These are phyloP conservation scores for Lenzites betulinus DNA, from an alignment of 768 basidiomycete genomes.

Conservation along the genomic window DNA sequence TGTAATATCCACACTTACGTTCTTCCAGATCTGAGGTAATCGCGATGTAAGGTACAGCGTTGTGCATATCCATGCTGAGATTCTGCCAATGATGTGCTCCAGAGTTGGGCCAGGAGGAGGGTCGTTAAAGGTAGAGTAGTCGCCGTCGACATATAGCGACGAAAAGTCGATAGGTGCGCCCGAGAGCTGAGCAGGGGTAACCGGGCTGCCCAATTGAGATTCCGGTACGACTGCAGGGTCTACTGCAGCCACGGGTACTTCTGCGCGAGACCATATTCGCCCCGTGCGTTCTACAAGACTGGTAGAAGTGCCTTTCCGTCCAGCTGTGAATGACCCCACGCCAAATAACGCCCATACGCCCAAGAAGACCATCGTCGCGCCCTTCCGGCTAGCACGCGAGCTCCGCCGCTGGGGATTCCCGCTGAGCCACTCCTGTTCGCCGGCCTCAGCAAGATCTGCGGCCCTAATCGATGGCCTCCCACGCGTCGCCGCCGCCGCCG, in stretches of 20 bases:
- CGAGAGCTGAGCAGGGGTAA: constrained; percentile 1
- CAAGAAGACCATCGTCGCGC: constrained; percentile 81
- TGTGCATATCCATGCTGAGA: constrained; percentile 94
- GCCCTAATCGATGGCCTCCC: constrained; percentile 48
- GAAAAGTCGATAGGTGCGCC: constrained; percentile 2
- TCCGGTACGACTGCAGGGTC: background rate
- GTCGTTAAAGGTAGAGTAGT: constrained; percentile 25
- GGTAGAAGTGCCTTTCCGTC: constrained; percentile 29
- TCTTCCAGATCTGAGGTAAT: constrained; percentile 98
- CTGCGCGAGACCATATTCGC: constrained; percentile 44
- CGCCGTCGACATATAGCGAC: background rate
- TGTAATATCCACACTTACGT: constrained; percentile 57
- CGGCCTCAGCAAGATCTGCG: constrained; percentile 29
- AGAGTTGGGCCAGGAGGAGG: constrained; percentile 23
- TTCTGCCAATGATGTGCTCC: constrained; percentile 80
- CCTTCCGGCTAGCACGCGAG: constrained; percentile 68
- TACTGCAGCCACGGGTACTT: constrained; percentile 7
- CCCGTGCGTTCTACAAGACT: constrained; percentile 42
- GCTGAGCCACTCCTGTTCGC: constrained; percentile 26
- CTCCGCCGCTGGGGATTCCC: constrained; percentile 29
- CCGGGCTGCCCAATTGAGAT: background rate
- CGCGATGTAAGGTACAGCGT: constrained; percentile 91
- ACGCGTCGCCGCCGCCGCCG: constrained; percentile 34
- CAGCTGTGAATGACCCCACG: constrained; percentile 51
- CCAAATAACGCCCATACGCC: constrained; percentile 76